Evolutionary conservation across 2,329 filamentous ascomycete species (phyloP).

Genomic region (Ceratocystis eucalypticola): DNA sequence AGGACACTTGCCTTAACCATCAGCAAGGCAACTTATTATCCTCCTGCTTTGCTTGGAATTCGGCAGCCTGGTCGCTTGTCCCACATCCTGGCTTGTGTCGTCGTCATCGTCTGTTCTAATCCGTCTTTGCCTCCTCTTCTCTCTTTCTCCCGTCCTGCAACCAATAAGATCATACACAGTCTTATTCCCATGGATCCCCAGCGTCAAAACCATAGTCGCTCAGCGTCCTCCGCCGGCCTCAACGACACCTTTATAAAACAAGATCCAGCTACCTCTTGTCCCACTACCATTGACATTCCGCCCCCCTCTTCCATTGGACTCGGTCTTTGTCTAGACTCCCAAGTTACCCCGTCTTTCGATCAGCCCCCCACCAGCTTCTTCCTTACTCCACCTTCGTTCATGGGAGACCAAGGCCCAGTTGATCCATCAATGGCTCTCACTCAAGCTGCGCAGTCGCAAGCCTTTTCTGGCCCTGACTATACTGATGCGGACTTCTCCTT

Average conservation of each 20-base stretch:
- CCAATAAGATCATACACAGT: not conserved
- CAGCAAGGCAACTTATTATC: not conserved
- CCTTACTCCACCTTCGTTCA: conserved; percentile 31
- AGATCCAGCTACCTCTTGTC: conserved; percentile 27
- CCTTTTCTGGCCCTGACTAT: conserved; percentile 27
- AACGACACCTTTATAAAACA: conserved; percentile 54
- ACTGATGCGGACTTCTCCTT: conserved; percentile 50
- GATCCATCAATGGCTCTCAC: conserved; percentile 31
- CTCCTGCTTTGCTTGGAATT: conserved; percentile 7
- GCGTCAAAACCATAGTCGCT: conserved; percentile 34
- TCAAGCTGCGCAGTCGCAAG: conserved; percentile 28
- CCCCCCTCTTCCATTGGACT: conserved; percentile 39
- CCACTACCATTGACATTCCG: conserved; percentile 39
- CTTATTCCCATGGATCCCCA: conserved; percentile 29
- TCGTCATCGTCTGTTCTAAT: not conserved
- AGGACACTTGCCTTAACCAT: not conserved
- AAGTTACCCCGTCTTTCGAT: conserved; percentile 22
- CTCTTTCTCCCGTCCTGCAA: too few species aligned
- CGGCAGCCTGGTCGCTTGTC: conserved; percentile 11
- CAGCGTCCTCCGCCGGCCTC: conserved; percentile 47
- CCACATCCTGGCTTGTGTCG: not conserved
- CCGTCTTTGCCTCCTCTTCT: not conserved
- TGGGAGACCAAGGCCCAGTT: conserved; percentile 32
- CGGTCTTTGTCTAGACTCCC: conserved; percentile 43
- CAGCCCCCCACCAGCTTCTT: conserved; percentile 26